These are phyloP conservation scores for Phytopythium aichiense DNA, from an alignment of 352 stramenopile species.

Conservation along the genomic window DNA sequence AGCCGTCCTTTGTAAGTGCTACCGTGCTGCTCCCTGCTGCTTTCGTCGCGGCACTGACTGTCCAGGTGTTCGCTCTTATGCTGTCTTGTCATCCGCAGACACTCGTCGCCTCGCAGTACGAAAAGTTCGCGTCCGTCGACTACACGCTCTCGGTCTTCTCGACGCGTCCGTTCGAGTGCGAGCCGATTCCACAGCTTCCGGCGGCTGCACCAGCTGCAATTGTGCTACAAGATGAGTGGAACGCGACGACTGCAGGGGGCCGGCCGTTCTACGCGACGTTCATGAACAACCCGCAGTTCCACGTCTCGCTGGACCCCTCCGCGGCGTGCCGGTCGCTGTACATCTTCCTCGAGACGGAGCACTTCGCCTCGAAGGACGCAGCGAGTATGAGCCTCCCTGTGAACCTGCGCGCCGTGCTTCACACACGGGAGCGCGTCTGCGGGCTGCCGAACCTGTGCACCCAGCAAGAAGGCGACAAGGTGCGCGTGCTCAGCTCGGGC, in stretches of 20 bases:
- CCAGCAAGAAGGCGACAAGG: slow-evolving; percentile 6
- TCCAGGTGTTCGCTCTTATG: not conserved
- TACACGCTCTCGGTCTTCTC: slow-evolving; percentile 88
- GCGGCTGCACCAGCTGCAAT: slow-evolving; percentile 30
- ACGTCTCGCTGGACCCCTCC: slow-evolving; percentile 39
- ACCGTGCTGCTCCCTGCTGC: not conserved
- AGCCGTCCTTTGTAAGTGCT: slow-evolving; percentile 53
- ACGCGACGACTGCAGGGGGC: slow-evolving; percentile 36
- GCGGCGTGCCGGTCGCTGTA: slow-evolving; percentile 34
- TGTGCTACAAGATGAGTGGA: slow-evolving; percentile 47
- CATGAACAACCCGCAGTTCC: slow-evolving; percentile 79
- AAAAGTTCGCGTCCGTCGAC: slow-evolving; percentile 87
- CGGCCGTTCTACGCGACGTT: slow-evolving; percentile 73
- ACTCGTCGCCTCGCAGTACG: slow-evolving; percentile 90
- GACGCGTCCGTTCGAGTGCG: slow-evolving; percentile 65
- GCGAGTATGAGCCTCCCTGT: slow-evolving; percentile 35
- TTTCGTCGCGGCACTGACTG: not conserved
- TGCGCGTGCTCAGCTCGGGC: slow-evolving; percentile 55
- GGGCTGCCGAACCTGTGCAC: slow-evolving; percentile 25
- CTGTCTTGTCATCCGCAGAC: slow-evolving; percentile 29
- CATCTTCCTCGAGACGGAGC: slow-evolving; percentile 57
- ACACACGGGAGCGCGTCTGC: slow-evolving; percentile 45
- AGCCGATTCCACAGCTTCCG: slow-evolving; percentile 41
- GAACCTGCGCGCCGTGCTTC: slow-evolving; percentile 60
- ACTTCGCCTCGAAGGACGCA: slow-evolving; percentile 25